Base-by-base conservation (phyloP, 306 rosid genomes). In the Albizia julibrissin region DNA sequence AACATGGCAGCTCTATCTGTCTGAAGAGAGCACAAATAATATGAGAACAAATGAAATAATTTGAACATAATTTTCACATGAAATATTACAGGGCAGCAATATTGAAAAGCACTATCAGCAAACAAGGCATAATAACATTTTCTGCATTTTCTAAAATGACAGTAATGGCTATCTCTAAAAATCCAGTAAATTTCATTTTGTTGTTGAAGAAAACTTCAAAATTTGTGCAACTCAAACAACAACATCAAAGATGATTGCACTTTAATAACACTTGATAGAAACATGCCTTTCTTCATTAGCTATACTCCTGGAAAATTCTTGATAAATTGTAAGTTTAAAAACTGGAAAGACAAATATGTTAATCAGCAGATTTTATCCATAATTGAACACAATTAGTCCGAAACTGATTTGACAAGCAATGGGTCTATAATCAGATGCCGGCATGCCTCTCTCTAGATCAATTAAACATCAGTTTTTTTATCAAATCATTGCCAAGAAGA, bases 1-100 rank as follows among this genome's bases (percentile, higher is more conserved):
- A 94, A 94, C 98, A 94, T 94, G 43, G 94, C 98, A 83, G 98
- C 98, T 89, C 94, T 90, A 85, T 94, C 97, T 18, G 97, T 90
- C 98, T 94, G 88, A 82, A 67, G 43, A 50, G 76, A 73, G 74
- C 34, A 81, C 42, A 82, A 81, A 71, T 5, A 78, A 69, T 44
- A 75, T 84, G 54, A 86, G 84, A 76, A 79, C 21, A 43, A 69
- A 29, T 43, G 77, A 62, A 79, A 66, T n/a, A 79, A 54, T 68
- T 69, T 46, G 56, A 42, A 37, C 79, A 54, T 37, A 22, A 64
- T 40, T 62, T 37, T 61, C 71, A 7, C 1, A 59, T 15, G 11
- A 21, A 61, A 84, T 72, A 29, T 39, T 13, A 49, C 43, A 54
- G 71, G 67, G 54, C 43, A 62, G 56, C 56, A 78, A 10, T 52